Evolutionary conservation across 163 green algal genomes (phyloP), one percentile per base, ranked within the genome.

Genomic region (Scenedesmus sp.): DNA sequence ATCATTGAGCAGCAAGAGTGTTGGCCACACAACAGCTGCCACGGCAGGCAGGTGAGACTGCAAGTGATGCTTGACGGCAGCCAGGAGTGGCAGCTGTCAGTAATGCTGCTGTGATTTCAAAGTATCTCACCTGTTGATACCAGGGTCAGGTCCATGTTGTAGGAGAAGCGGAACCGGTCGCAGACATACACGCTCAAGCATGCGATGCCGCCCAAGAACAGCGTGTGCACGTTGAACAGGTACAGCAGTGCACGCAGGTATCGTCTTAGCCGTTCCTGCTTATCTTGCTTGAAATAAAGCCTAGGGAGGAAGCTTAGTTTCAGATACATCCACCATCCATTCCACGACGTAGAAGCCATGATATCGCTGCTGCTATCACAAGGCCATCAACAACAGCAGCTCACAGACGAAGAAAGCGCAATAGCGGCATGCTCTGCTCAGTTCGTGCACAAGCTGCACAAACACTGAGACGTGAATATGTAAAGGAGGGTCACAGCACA

Each of bases 121-220:
- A 59, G 53, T 22, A 18, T 33, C 49, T 15, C 51, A 79, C 86
- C 86, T 78, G 72, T 85, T 46, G 87, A 65, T 22, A 88, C 59
- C 16, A 92, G 88, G 1, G 59, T 89, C 18, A 92, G 22, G 61
- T 92, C 88, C 88, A 92, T 92, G 80, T 92, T 92, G 80, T 88
- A 92, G 0, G 56, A 53, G 40, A 92, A 88, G n/a, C 65, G 43
- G 56, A 65, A 84, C 35, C 83, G 68, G 61, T 92, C 43, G 83
- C 88, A 92, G 6, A 88, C 20, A 33, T 72, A 70, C 37, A 92
- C 88, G 18, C 65, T n/a, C 18, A 92, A n/a, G 43, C 80, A 88
- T 22, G 59, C 59, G 3, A 88, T n/a, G 18, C 37, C 37, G 12
- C 33, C 46, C 56, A 92, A 16, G 16, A 79, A 35, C 42, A 92